A percentile compares a stretch with the other conserved stretches of the same genome.
Conservation (phyloP, 441 rosid genomes). For the Isatis lusitanica region DNA sequence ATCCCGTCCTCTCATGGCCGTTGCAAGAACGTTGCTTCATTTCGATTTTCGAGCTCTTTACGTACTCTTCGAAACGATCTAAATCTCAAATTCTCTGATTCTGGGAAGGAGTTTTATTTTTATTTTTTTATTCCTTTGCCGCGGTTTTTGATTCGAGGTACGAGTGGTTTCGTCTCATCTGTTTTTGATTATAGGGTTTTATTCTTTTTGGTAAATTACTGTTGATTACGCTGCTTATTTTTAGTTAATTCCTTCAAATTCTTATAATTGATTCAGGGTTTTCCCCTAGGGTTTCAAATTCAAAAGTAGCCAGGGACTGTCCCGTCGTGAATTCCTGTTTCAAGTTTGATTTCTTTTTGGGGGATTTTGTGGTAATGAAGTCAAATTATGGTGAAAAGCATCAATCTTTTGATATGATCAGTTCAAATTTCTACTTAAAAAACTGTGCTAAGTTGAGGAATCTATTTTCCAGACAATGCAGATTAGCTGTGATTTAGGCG, state of each 20-base stretch:
- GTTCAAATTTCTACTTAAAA: conserved; percentile 26
- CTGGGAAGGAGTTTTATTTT: neutral
- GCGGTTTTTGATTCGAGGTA: conserved; percentile 37
- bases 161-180: neutral
- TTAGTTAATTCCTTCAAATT: conserved; percentile 21
- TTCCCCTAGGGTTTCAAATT: conserved; percentile 37
- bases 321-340: neutral
- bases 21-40: conserved; percentile 29
- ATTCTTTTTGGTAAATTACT: neutral
- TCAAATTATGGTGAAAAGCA: conserved; percentile 39
- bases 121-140: conserved; percentile 10
- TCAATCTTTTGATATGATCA: conserved; percentile 27
- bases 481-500: neutral
- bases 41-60: conserved; percentile 29
- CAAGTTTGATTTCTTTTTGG: neutral
- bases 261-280: conserved; percentile 34
- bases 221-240: conserved; percentile 21
- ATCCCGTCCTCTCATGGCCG: conserved; percentile 39
- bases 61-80: conserved; percentile 7
- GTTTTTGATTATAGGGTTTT: conserved; percentile 44
- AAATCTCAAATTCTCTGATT: conserved; percentile 8
- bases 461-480: conserved; percentile 17
- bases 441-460: conserved; percentile 20
- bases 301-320: neutral
- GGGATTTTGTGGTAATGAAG: conserved; percentile 37